Base-by-base conservation (phyloP, 768 basidiomycete genomes). In the Leucosporidium scottii region DNA sequence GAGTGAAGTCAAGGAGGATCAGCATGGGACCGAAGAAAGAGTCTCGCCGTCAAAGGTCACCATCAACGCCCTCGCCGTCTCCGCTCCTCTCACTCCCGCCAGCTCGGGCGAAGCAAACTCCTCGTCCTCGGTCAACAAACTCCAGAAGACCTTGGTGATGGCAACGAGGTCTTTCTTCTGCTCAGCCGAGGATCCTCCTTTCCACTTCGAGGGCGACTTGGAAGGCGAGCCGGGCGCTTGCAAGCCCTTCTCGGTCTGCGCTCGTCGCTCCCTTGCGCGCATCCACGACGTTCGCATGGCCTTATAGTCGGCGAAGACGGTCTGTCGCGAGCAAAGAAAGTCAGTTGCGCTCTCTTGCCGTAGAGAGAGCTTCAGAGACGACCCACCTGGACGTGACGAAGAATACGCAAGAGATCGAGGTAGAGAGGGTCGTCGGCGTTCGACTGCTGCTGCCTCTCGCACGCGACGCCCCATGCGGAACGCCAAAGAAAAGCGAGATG, bases 171-270 rank as follows among this genome's bases (percentile, higher is more conserved):
- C 63, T 27, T 67, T 55, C 60, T 71, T 71, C 30, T 71, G 62
- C 4, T 1, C 1, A 15, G 20, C 15, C 0, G 63, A 65, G 34
- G 66, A 67, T 0, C n/a, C 60, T 44, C 39, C 39, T 7, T 53
- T 61, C 60, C 63, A 71, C 8, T 62, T 67, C 1, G 56, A 28
- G 5, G 66, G 70, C 10, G 66, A 65, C 53, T 71, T 71, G 25
- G 60, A 36, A 2, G 70, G 70, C 6, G 70, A 71, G 4, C 70
- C 66, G 17, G 56, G 55, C 2, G 59, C 62, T 8, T 8, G 3
- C 1, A 28, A 2, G 9, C 50, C 48, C 3, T 25, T 17, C 1
- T 10, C 28, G n/a, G 27, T 39, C 4, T 0, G 0, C 12, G 47
- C 17, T 8, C 39, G 31, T 5, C 4, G 20, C 25, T 62, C 60